Evolutionary conservation across 305 asterid genomes (phyloP).

Genomic region (Rubia occidens): DNA sequence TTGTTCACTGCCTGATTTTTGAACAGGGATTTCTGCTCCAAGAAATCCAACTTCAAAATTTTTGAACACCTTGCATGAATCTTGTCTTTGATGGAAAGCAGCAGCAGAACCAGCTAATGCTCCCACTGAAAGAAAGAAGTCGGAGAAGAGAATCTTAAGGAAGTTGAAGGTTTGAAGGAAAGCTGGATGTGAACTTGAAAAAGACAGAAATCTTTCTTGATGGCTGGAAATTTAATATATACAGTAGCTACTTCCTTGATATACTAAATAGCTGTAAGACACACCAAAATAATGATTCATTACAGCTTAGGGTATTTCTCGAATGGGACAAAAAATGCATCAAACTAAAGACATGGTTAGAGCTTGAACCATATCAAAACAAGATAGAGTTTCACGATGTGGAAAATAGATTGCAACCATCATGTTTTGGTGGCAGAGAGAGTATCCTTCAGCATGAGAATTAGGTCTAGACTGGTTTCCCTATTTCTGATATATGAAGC

Average conservation of each 20-base stretch:
- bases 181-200: slow-evolving; percentile 6
- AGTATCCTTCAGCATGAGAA: slow-evolving; percentile 42
- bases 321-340: background rate
- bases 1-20: no score
- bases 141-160: slow-evolving; percentile 18
- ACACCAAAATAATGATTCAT: background rate
- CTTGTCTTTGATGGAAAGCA: no score
- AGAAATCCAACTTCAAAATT: no score
- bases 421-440: slow-evolving; percentile 39
- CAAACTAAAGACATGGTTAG: background rate
- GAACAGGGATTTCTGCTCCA: no score
- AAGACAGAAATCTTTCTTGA: background rate
- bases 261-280: no score
- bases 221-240: background rate
- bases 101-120: no score
- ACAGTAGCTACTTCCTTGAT: slow-evolving; percentile 6
- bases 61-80: no score
- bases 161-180: slow-evolving; percentile 15
- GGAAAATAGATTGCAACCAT: background rate
- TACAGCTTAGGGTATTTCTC: background rate
- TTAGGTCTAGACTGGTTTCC: slow-evolving; percentile 21
- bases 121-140: slow-evolving; percentile 19
- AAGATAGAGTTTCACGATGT: background rate
- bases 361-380: background rate
- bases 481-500: slow-evolving; percentile 4